A percentile compares a stretch with the other conserved stretches of the same genome.
Evolutionary conservation across 441 rosid species (phyloP).

Genomic region (Macaranga tanarius): DNA sequence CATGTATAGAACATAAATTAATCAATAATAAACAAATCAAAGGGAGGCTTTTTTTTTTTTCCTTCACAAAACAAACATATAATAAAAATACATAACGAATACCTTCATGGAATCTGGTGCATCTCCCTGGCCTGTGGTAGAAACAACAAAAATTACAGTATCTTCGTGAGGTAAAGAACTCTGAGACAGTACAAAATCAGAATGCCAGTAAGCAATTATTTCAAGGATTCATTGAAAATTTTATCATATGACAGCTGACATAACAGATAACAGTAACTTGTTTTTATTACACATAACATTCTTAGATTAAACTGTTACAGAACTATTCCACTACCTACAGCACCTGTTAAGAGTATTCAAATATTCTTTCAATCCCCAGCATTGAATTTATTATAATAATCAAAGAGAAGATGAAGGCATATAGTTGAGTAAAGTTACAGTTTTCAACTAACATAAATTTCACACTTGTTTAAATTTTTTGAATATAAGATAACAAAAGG

Average conservation of each 20-base stretch:
- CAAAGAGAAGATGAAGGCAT: not conserved
- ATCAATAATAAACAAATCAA: conserved; percentile 18
- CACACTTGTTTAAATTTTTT: no score
- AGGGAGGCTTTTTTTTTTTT: not conserved
- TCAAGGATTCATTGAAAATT: not conserved
- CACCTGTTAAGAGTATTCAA: no score
- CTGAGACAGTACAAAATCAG: conserved; percentile 38
- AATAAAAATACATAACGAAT: not conserved
- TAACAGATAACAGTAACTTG: not conserved
- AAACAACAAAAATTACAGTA: conserved; percentile 69
- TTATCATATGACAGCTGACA: not conserved
- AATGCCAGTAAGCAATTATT: conserved; percentile 11
- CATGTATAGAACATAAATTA: conserved; percentile 17
- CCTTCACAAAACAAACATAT: not conserved
- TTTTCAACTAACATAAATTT: no score
- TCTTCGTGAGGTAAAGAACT: conserved; percentile 56
- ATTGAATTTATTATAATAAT: no score
- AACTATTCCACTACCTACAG: no score
- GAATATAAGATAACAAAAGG: not conserved
- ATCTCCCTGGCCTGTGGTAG: conserved; percentile 98
- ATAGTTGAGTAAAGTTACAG: not conserved
- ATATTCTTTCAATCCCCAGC: not conserved
- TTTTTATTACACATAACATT: no score
- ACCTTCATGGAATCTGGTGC: conserved; percentile 87
- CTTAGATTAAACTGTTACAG: no score